phyloP scores from a whole-genome alignment of 768 basidiomycete genomes.

The Mycena sanguinolenta region DNA sequence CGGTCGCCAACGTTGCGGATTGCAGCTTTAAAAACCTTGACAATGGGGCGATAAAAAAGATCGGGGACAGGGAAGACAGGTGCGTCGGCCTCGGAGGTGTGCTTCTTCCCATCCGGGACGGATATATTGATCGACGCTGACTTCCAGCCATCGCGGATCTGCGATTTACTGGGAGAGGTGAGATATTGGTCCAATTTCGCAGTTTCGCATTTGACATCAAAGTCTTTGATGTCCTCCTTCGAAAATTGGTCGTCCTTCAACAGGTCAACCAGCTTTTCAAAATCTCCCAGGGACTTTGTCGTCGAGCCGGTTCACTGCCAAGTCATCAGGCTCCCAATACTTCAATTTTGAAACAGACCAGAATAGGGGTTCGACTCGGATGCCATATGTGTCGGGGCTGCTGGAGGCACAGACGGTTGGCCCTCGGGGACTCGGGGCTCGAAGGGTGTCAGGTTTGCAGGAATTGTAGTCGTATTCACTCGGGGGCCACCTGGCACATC shows the following conservation, averaged over 20 bases:
- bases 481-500: neutral
- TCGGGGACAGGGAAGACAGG: conserved; percentile 25
- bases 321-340: neutral
- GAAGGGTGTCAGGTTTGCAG: neutral
- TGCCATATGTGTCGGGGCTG: too few species aligned
- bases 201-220: neutral
- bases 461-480: conserved; percentile 3
- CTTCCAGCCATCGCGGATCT: conserved; percentile 9
- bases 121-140: conserved; percentile 3
- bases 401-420: too few species aligned
- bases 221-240: conserved; percentile 3
- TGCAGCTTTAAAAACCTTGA: conserved; percentile 29
- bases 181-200: neutral
- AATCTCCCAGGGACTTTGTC: neutral
- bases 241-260: neutral
- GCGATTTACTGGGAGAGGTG: neutral
- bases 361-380: too few species aligned
- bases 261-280: neutral
- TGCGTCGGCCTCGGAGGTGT: neutral
- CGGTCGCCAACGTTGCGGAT: neutral
- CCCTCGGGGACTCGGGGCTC: neutral
- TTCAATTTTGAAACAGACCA: neutral
- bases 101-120: conserved; percentile 5
- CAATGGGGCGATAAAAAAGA: conserved; percentile 39
- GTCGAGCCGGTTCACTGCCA: neutral